Evolutionary conservation across 495 filamentous ascomycete species (phyloP), one percentile per base, ranked within the genome.

Genomic region (Penicillium samsonianum): DNA sequence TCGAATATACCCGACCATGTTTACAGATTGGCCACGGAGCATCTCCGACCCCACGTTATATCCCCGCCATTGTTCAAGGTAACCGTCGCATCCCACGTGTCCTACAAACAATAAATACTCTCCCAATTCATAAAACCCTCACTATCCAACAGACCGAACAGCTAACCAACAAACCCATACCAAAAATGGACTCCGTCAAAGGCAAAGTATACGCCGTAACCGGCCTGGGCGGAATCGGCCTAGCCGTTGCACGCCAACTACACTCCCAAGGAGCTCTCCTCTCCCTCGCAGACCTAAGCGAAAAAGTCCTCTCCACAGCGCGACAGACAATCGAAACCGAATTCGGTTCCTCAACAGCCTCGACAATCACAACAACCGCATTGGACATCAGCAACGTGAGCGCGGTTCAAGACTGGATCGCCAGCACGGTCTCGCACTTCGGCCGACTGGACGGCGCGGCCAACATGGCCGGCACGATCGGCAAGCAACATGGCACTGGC

Each of bases 161-260:
- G 0, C 16, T 16, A 7, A 22, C 9, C 17, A 33, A 17, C 28
- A 23, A 17, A 43, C 25, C 20, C 10, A 26, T 12, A 35, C 7
- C 16, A 14, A 49, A 6, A 51, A 70, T 68, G 65, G 54, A 68
- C 50, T 64, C 67, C 42, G 53, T 76, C 50, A 53, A 71, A 55
- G 64, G 63, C 46, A 82, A 78, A 70, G 77, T 82, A 52, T 78
- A 82, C 62, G 78, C 75, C 40, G 62, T 85, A 30, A 85, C 82
- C 23, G 82, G 82, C 43, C 80, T 76, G 12, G 74, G 80, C 2
- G 83, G 83, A 9, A 85, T 85, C 47, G 83, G 82, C n/a, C 69
- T 81, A 23, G 79, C 80, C n/a, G 80, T 81, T 22, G 76, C 81
- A 46, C 71, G 75, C 31, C 76, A 79, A 31, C 67, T 84, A 17